Conservation (phyloP, 164 flowering plant genomes). For the Aristolochia californica region DNA sequence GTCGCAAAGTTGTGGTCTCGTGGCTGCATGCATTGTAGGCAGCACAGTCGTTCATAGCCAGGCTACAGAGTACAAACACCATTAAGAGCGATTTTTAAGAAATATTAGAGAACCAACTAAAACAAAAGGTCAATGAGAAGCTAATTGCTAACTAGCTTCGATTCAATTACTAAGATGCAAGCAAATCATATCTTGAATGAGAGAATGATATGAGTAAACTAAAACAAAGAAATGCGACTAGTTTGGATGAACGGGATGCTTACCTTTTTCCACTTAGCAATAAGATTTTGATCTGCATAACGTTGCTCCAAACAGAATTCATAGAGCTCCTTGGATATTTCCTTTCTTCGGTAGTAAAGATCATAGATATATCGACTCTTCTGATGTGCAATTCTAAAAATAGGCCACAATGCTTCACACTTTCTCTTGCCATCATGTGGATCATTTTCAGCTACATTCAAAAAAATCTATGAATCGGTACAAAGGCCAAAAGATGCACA, state of each 20-base stretch:
- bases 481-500: too few relatives aligned
- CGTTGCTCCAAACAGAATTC: constrained; percentile 63
- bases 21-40: constrained; percentile 86
- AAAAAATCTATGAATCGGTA: not conserved
- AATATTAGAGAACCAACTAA: too few relatives aligned
- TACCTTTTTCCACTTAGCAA: constrained; percentile 56
- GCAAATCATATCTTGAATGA: too few relatives aligned
- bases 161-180: too few relatives aligned
- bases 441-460: constrained; percentile 42
- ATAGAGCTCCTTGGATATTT: constrained; percentile 46
- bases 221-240: not conserved
- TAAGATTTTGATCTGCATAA: constrained; percentile 46
- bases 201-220: not conserved
- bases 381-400: constrained; percentile 47
- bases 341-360: constrained; percentile 45
- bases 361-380: constrained; percentile 56
- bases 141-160: too few relatives aligned
- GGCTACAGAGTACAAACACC: constrained; percentile 45
- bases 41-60: constrained; percentile 92
- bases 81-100: too few relatives aligned
- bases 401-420: constrained; percentile 56
- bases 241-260: constrained; percentile 1
- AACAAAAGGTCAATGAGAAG: too few relatives aligned
- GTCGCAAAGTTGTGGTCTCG: constrained; percentile 88
- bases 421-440: constrained; percentile 60